Conservation (phyloP, 2,329 filamentous ascomycete species). For the Coleophoma crateriformis region DNA sequence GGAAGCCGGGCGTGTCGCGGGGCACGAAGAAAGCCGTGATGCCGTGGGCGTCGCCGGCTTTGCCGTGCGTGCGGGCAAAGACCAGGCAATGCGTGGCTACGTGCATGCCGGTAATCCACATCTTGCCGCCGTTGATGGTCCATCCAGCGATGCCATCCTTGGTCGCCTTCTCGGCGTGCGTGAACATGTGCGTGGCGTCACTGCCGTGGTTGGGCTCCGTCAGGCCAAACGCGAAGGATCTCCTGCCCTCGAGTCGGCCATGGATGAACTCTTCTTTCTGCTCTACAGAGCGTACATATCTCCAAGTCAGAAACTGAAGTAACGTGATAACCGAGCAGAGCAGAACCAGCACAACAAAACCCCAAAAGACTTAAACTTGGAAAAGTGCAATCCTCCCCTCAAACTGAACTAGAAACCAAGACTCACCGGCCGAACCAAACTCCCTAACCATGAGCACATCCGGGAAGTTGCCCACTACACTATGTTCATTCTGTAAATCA, state of each 20-base stretch:
- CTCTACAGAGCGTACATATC: constrained; percentile 21
- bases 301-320: too few relatives aligned
- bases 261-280: constrained; percentile 50
- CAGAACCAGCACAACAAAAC: not conserved
- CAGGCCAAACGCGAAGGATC: constrained; percentile 54
- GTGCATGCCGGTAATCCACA: constrained; percentile 62
- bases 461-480: constrained; percentile 56
- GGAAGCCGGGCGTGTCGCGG: constrained; percentile 42
- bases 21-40: constrained; percentile 59
- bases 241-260: constrained; percentile 44
- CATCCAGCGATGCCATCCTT: constrained; percentile 40
- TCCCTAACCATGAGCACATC: constrained; percentile 57
- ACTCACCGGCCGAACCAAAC: constrained; percentile 39
- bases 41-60: constrained; percentile 44
- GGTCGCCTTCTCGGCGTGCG: constrained; percentile 38
- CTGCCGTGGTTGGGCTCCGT: constrained; percentile 58
- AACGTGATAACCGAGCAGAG: not conserved
- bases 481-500: constrained; percentile 59
- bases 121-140: constrained; percentile 53
- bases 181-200: constrained; percentile 59
- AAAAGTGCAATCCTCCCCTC: too few relatives aligned
- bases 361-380: too few relatives aligned
- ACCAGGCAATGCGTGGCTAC: constrained; percentile 55
- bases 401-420: too few relatives aligned
- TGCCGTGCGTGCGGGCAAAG: constrained; percentile 52